phyloP scores from a whole-genome alignment of 305 asterid species.

The Fraxinus latifolia region DNA sequence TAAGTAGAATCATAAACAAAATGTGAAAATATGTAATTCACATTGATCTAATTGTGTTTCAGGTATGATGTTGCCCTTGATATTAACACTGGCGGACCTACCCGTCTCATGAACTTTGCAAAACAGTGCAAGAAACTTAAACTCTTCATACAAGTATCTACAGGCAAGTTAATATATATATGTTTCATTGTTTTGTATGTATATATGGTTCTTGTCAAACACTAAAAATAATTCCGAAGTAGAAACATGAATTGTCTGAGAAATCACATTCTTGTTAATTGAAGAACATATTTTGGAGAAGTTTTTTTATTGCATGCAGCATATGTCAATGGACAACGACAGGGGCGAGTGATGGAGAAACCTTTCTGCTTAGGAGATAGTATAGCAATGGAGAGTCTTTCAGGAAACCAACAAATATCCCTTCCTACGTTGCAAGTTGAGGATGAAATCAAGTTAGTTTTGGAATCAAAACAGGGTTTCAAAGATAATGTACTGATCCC shows the following conservation, averaged over 20 bases:
- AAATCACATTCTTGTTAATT: neutral
- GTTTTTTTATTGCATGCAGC: conserved; percentile 42
- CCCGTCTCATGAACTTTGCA: conserved; percentile 73
- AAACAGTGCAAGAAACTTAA: conserved; percentile 68
- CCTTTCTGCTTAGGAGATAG: conserved; percentile 68
- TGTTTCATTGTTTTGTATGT: neutral
- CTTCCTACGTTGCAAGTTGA: conserved; percentile 59
- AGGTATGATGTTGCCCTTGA: conserved; percentile 90
- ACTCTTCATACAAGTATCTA: conserved; percentile 74
- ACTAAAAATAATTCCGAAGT: neutral
- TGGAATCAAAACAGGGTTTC: conserved; percentile 49
- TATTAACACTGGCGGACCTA: conserved; percentile 83
- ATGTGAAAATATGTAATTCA: conserved; percentile 6
- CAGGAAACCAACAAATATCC: conserved; percentile 31
- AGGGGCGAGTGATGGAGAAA: conserved; percentile 83
- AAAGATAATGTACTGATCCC: conserved; percentile 44
- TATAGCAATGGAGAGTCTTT: conserved; percentile 49
- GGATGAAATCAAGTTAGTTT: conserved; percentile 67
- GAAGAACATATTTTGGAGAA: neutral
- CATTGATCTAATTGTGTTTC: conserved; percentile 22
- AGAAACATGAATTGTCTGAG: neutral
- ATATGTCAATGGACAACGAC: conserved; percentile 87
- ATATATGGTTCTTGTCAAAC: neutral
- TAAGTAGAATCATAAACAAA: neutral
- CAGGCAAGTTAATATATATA: conserved; percentile 42